Evolutionary conservation across 2,329 filamentous ascomycete species (phyloP).

Genomic region (Alternaria triticina): DNA sequence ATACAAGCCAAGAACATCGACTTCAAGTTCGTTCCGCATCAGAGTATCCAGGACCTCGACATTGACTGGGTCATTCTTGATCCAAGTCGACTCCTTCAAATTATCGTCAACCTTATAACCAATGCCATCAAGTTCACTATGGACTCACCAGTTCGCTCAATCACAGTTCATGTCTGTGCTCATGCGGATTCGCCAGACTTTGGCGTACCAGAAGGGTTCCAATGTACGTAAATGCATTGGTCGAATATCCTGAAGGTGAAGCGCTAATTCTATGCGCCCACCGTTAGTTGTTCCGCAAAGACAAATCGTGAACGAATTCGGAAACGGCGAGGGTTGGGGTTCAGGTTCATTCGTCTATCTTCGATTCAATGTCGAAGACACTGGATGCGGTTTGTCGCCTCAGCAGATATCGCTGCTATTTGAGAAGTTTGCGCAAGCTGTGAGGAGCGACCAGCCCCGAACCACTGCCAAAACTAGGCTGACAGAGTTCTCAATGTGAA

Average conservation of each 20-base stretch:
- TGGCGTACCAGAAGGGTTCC: constrained; percentile 21
- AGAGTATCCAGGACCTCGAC: constrained; percentile 40
- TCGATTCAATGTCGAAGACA: constrained; percentile 40
- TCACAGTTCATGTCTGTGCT: constrained; percentile 49
- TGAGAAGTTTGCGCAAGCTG: constrained; percentile 39
- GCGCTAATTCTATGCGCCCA: neutral
- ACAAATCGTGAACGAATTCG: constrained; percentile 18
- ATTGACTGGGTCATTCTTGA: constrained; percentile 53
- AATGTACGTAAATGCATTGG: constrained; percentile 10
- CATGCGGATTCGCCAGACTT: constrained; percentile 39
- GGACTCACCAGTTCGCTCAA: constrained; percentile 38
- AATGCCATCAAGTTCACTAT: constrained; percentile 57
- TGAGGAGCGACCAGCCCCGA: neutral
- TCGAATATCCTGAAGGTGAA: neutral
- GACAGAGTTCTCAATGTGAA: neutral
- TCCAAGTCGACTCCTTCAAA: constrained; percentile 51
- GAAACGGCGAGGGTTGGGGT: constrained; percentile 36
- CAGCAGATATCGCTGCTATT: constrained; percentile 43
- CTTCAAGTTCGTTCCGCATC: constrained; percentile 40
- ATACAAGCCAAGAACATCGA: constrained; percentile 38
- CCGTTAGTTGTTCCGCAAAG: constrained; percentile 29
- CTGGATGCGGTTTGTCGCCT: constrained; percentile 38
- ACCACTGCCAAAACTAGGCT: neutral
- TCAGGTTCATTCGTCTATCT: constrained; percentile 36
- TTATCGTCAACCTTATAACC: constrained; percentile 53